A percentile compares a stretch with the other conserved stretches of the same genome.
Evolutionary conservation across 148 eudicot genomes (phyloP).

Genomic region (Fagopyrum tataricum): DNA sequence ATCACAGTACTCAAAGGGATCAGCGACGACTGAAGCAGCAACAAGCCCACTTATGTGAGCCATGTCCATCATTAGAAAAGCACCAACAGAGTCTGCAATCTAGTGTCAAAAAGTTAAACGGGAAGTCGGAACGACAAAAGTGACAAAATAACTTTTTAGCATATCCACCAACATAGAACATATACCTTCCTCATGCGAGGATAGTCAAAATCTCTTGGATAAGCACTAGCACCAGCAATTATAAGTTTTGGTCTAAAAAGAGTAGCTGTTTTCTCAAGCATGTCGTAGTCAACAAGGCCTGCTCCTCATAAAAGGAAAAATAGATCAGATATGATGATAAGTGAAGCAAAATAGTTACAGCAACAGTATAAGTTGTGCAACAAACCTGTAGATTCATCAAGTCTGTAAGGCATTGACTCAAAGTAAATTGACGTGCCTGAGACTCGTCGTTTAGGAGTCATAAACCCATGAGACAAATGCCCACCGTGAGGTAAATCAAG

Average conservation of each 20-base stretch:
- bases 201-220: constrained; percentile 88
- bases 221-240: constrained; percentile 96
- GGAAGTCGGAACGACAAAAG: not conserved
- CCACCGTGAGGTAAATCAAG: constrained; percentile 93
- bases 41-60: constrained; percentile 98
- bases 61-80: constrained; percentile 97
- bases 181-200: constrained; percentile 86
- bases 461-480: constrained; percentile 87
- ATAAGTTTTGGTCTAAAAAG: constrained; percentile 85
- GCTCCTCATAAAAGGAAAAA: constrained; percentile 6
- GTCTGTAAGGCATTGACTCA: constrained; percentile 94
- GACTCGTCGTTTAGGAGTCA: constrained; percentile 83
- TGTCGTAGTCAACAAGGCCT: constrained; percentile 89
- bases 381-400: constrained; percentile 76
- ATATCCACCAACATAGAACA: not conserved
- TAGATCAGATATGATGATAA: constrained; percentile 4
- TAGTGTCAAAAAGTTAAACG: constrained; percentile 16
- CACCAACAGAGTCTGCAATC: constrained; percentile 88
- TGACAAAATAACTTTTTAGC: not conserved
- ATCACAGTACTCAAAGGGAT: constrained; percentile 88
- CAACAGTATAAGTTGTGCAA: not conserved
- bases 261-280: constrained; percentile 84
- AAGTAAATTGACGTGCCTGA: constrained; percentile 91
- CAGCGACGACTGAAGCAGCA: constrained; percentile 80
- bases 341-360: not conserved